Percentiles rank a stretch among this genome's conserved stretches.
Conservation (phyloP, 1,284 basidiomycete species). For the Hypsizygus ulmarius region DNA sequence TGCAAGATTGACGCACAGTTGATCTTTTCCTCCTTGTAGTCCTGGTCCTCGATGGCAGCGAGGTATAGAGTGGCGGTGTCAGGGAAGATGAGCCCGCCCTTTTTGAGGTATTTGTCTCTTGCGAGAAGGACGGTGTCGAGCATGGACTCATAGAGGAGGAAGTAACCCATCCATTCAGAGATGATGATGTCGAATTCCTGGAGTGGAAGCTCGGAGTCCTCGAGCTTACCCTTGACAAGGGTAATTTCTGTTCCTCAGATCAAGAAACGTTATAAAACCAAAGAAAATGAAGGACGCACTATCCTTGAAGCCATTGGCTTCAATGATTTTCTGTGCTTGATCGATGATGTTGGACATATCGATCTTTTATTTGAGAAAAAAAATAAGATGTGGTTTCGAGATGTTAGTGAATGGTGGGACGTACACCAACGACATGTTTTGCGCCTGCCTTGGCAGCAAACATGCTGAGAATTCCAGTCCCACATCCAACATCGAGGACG, state of each 20-base stretch:
- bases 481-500: conserved; percentile 98
- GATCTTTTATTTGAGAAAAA: conserved; percentile 58
- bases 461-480: conserved; percentile 98
- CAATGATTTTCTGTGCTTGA: conserved; percentile 96
- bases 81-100: conserved; percentile 92
- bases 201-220: conserved; percentile 85
- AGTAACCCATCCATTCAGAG: conserved; percentile 99
- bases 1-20: conserved; percentile 66
- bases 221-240: conserved; percentile 97
- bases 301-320: conserved; percentile 94
- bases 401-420: conserved; percentile 26
- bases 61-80: conserved; percentile 93
- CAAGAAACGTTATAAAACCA: conserved; percentile 10
- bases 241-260: conserved; percentile 67
- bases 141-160: conserved; percentile 98
- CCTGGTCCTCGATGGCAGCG: conserved; percentile 98
- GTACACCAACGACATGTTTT: conserved; percentile 89
- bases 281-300: conserved; percentile 53
- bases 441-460: conserved; percentile 99
- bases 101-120: conserved; percentile 94
- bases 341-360: conserved; percentile 99
- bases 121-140: conserved; percentile 97
- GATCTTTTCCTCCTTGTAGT: conserved; percentile 99
- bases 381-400: conserved; percentile 12
- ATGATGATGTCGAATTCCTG: conserved; percentile 97